Base-by-base conservation (phyloP, 2,329 filamentous ascomycete species). In the Fusarium camptoceras region DNA sequence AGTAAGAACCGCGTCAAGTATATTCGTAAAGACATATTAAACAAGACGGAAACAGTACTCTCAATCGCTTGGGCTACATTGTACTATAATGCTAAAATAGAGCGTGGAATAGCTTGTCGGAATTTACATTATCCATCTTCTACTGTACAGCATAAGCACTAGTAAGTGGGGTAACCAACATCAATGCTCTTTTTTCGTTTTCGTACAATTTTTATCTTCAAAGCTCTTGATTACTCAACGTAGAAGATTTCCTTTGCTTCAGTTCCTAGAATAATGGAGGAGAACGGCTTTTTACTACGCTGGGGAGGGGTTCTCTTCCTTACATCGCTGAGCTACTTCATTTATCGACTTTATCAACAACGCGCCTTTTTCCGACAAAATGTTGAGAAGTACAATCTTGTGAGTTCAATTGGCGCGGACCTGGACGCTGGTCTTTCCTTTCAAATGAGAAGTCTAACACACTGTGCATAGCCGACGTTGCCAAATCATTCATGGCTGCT, bases 401-500 rank as follows among this genome's bases (percentile, higher is more conserved):
- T 58, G 18, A 31, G 47, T 58, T 5, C 9, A 14, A 37, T 11
- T 12, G 18, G 6, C 34, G 34, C 34, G 34, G 6, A n/a, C 3
- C 6, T 37, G 6, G 9, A 16, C 18, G 1, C 6, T 37, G 6
- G 9, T 12, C 18, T 9, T 14, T 41, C 4, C 4, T 8, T 5
- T 16, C 7, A 6, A 3, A 39, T 4, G 6, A 9, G 9, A n/a
- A 22, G 25, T 18, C n/a, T 48, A 2, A 20, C 14, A 54, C 0
- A 31, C 6, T 1, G 9, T 7, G 11, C 10, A 9, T 5, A 55
- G 55, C 55, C 48, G 4, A 25, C 55, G 3, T 16, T 58, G 9
- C 55, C 55, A 1, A 28, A 8, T 5, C 48, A 58, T 37, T 58
- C 48, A 15, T 58, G 55, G 55, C 34, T 58, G 5, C 34, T 58